These are phyloP conservation scores for Rhipidocladum racemiflorum DNA, from an alignment of 176 grass and related monocot species.

Conservation along the genomic window DNA sequence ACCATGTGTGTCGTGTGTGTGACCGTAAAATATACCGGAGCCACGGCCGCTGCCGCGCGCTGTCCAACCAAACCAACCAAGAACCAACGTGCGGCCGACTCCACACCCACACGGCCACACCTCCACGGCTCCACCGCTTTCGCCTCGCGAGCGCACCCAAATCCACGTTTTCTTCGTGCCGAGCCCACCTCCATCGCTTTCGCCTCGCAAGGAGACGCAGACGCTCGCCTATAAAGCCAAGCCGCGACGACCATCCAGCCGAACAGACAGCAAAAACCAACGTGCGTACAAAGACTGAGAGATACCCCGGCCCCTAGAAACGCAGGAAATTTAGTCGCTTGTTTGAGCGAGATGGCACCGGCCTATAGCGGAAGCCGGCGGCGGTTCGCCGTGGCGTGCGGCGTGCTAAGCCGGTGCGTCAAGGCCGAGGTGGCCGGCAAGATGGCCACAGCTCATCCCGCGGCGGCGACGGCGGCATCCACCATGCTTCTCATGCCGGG, in stretches of 20 bases:
- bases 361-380: not conserved
- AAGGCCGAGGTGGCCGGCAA: constrained; percentile 21
- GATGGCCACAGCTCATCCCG: not conserved
- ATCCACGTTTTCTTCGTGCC: not conserved
- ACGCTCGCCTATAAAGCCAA: not conserved
- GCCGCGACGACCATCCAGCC: not conserved
- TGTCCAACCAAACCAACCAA: not conserved
- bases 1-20: not conserved
- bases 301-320: not conserved
- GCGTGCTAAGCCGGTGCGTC: constrained; percentile 35
- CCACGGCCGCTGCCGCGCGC: not conserved
- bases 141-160: not conserved
- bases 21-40: not conserved
- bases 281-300: not conserved
- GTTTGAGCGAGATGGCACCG: not conserved
- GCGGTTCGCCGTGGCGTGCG: constrained; percentile 34
- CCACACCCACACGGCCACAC: too few species aligned
- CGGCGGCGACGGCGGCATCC: not conserved
- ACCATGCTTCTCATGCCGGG: constrained; percentile 22
- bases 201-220: not conserved
- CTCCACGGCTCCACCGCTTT: not conserved
- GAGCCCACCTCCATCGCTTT: not conserved
- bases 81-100: not conserved
- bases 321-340: not conserved
- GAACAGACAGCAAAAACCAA: not conserved